Conservation (phyloP, 441 rosid species). For the Adansonia gregorii region DNA sequence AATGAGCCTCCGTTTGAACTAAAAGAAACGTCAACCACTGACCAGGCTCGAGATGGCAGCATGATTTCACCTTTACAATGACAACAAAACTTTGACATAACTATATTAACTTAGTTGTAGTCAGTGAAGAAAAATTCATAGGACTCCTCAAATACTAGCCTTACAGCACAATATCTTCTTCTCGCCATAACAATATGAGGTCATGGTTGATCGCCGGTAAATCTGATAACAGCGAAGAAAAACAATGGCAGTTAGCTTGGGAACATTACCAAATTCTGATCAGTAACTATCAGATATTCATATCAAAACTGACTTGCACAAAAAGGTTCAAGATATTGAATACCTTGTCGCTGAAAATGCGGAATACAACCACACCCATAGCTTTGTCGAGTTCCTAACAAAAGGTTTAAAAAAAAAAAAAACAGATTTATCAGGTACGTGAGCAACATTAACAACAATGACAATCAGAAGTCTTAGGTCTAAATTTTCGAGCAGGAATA, state of each 20-base stretch:
- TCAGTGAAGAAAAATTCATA: neutral
- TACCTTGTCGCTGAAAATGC: conserved; percentile 72
- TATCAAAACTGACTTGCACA: neutral
- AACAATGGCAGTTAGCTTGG: neutral
- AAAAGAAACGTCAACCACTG: neutral
- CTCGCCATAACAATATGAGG: neutral
- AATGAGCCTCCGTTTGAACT: neutral
- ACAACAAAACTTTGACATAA: neutral
- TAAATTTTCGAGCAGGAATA: conserved; percentile 16
- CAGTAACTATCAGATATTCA: neutral
- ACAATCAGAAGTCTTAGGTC: neutral
- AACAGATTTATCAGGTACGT: neutral
- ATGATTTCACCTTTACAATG: neutral
- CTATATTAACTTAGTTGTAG: neutral
- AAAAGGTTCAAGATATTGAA: neutral
- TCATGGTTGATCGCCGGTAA: conserved; percentile 41
- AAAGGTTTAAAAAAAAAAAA: no score
- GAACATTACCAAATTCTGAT: neutral
- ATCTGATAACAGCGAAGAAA: conserved; percentile 41
- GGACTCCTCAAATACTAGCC: neutral
- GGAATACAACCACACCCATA: conserved; percentile 63
- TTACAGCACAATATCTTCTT: neutral
- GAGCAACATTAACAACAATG: neutral
- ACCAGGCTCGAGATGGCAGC: neutral
- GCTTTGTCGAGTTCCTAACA: conserved; percentile 76